phyloP scores from a whole-genome alignment of 2,329 filamentous ascomycete genomes.

The Aspergillus japonicus region DNA sequence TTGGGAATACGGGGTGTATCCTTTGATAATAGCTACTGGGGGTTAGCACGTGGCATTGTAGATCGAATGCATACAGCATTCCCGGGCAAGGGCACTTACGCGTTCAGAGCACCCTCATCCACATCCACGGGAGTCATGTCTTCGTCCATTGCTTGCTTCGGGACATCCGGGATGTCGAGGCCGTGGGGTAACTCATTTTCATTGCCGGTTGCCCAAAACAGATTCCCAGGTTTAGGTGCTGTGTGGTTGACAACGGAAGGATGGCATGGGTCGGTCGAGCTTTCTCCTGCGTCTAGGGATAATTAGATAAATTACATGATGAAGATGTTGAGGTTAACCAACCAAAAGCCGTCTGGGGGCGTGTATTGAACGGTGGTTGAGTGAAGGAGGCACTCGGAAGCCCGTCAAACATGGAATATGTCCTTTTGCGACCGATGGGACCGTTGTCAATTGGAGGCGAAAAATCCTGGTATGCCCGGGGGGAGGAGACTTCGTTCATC shows the following conservation, averaged over 20 bases:
- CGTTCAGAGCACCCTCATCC: slow-evolving; percentile 41
- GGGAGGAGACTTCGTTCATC: slow-evolving; percentile 44
- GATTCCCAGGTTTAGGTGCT: slow-evolving; percentile 36
- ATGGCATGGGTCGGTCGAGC: slow-evolving; percentile 32
- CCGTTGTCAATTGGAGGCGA: slow-evolving; percentile 50
- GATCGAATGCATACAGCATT: not conserved
- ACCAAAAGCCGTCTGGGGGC: slow-evolving; percentile 38
- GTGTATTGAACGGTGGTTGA: slow-evolving; percentile 38
- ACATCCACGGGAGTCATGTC: slow-evolving; percentile 37
- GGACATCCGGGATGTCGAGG: slow-evolving; percentile 33
- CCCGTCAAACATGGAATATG: slow-evolving; percentile 51
- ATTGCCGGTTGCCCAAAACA: slow-evolving; percentile 40
- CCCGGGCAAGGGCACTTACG: slow-evolving; percentile 28
- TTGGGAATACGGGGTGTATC: slow-evolving; percentile 42
- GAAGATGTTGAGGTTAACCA: slow-evolving; percentile 10
- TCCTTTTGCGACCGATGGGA: slow-evolving; percentile 47
- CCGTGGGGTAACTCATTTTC: slow-evolving; percentile 33
- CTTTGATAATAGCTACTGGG: slow-evolving; percentile 40
- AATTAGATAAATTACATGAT: slow-evolving; percentile 6
- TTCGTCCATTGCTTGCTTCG: slow-evolving; percentile 33
- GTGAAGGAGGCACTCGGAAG: slow-evolving; percentile 44
- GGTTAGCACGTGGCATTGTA: slow-evolving; percentile 15
- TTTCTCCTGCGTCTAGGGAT: slow-evolving; percentile 26
- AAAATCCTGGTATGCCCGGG: slow-evolving; percentile 52
- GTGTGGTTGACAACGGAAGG: slow-evolving; percentile 38